Base-by-base conservation (phyloP, 2,329 filamentous ascomycete species). In the Waltergamsia citrina region DNA sequence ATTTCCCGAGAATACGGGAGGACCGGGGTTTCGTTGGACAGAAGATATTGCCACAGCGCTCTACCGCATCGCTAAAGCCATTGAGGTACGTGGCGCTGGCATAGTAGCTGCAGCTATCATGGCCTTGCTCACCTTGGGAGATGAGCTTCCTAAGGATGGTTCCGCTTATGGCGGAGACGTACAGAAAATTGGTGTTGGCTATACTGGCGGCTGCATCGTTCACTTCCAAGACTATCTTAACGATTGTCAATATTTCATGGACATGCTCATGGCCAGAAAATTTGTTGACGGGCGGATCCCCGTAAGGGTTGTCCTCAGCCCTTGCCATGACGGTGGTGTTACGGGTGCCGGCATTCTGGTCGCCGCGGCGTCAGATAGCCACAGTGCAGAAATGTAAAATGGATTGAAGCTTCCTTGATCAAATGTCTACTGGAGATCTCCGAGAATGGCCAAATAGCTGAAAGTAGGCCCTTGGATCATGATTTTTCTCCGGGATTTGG, bases 171-270 rank as follows among this genome's bases (percentile, higher is more conserved):
- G n/a, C n/a, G n/a, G n/a, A n/a, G n/a, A n/a, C n/a, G 24, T 53
- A 29, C 52, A 38, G 40, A 78, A 85, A 44, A 54, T 90, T 20
- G 77, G 85, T 2, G 80, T 88, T 16, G 84, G 83, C 2, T 88
- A 85, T 50, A 86, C 84, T 0, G 84, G 84, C 21, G 81, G 82
- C 6, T 86, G 83, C 48, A 88, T 88, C 38, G 73, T 78, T n/a
- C 76, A 84, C 47, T 86, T 86, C 47, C 82, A 84, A 31, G 71
- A 82, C 44, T 87, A 85, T 54, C 63, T 84, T 27, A 57, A 63
- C 29, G 79, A 81, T 45, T 85, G 80, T 42, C 81, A 87, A 52
- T 48, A 57, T 11, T 82, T 82, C 48, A 65, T 88, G 32, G 76
- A 85, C 45, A 50, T 56, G 16, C 58, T 76, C 9, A 44, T 76